These are phyloP conservation scores for Blastocystis sp. DNA, from an alignment of 352 stramenopile species.

Conservation along the genomic window DNA sequence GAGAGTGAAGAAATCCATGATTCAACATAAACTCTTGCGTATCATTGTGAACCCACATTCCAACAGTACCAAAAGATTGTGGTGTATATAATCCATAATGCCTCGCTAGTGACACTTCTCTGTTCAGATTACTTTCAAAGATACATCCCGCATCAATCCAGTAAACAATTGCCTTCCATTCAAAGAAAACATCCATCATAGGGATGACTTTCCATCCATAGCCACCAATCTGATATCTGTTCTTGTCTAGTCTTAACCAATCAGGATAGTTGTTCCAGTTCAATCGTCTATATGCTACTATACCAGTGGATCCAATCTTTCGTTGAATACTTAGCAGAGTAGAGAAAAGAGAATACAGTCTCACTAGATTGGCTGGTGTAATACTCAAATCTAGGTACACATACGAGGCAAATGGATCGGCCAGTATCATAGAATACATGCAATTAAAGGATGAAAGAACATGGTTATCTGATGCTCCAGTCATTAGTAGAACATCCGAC, in stretches of 20 bases:
- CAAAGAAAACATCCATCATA: constrained; percentile 7
- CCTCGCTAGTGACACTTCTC: neutral
- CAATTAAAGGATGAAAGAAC: neutral
- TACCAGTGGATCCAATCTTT: neutral
- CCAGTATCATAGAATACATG: neutral
- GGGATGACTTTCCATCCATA: constrained; percentile 29
- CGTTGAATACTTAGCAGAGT: neutral
- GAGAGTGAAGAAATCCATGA: neutral
- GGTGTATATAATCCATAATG: constrained; percentile 21
- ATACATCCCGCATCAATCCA: constrained; percentile 20
- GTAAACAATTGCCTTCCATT: neutral
- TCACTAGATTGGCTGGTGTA: neutral
- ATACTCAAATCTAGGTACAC: neutral
- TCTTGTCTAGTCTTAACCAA: neutral
- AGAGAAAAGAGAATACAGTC: neutral
- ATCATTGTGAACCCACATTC: constrained; percentile 1
- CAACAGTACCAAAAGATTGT: neutral
- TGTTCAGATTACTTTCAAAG: neutral
- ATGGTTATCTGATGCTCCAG: neutral
- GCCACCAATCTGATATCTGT: neutral
- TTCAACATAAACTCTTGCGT: constrained; percentile 3
- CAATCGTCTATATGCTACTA: neutral
- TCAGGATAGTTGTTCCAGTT: neutral
- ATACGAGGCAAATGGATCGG: neutral
- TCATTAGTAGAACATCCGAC: neutral